These are phyloP conservation scores for Rhizomucor pusillus DNA, from an alignment of 371 early-diverging fungal genomes.

Conservation along the genomic window DNA sequence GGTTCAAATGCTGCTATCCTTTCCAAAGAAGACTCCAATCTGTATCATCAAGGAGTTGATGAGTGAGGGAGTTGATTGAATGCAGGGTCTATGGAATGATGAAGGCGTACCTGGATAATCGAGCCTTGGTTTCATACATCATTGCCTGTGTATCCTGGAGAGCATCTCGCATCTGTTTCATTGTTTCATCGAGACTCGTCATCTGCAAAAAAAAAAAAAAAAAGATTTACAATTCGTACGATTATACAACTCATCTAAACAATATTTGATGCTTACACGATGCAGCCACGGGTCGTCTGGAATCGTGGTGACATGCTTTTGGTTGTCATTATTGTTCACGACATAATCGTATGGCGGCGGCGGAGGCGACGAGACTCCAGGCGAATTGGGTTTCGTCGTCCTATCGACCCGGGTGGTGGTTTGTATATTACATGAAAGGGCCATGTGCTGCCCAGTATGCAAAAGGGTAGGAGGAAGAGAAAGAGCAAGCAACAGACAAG, in stretches of 20 bases:
- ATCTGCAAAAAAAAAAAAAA: background rate
- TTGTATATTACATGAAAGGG: background rate
- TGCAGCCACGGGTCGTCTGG: background rate
- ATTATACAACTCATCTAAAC: background rate
- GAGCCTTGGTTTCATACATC: conserved; percentile 3
- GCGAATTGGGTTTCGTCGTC: background rate
- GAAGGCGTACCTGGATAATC: background rate
- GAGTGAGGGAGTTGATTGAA: background rate
- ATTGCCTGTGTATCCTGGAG: conserved; percentile 8
- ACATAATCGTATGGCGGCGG: conserved; percentile 6
- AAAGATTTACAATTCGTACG: background rate
- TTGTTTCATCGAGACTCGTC: conserved; percentile 1
- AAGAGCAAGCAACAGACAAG: no score
- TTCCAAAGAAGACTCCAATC: background rate
- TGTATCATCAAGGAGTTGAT: background rate
- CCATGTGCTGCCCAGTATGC: background rate
- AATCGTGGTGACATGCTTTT: background rate
- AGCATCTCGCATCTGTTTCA: conserved; percentile 6
- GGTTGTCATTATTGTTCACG: background rate
- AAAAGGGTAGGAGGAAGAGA: background rate
- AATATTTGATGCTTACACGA: background rate
- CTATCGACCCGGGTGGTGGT: background rate
- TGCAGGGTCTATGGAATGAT: background rate
- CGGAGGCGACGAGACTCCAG: background rate
- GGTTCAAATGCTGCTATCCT: background rate